Evolutionary conservation across 2,329 filamentous ascomycete species (phyloP).

Genomic region (Scytalidium lignicola): DNA sequence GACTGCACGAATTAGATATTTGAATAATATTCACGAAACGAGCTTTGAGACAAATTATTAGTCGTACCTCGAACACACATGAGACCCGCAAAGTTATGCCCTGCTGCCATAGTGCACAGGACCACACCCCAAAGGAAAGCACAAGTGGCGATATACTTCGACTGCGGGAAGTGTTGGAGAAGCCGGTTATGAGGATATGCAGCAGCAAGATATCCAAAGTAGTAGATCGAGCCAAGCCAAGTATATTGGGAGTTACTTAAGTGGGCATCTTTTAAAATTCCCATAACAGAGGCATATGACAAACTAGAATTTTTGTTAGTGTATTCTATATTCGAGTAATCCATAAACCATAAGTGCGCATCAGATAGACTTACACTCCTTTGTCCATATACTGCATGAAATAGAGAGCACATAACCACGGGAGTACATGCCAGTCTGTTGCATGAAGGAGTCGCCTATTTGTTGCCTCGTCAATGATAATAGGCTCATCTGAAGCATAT

Average conservation of each 20-base stretch:
- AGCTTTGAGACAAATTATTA: too few relatives aligned
- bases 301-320: neutral
- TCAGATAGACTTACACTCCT: neutral
- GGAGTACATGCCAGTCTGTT: constrained; percentile 1
- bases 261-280: constrained; percentile 30
- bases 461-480: neutral
- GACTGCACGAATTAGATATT: constrained; percentile 38
- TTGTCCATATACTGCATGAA: constrained; percentile 3
- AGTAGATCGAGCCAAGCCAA: constrained; percentile 38
- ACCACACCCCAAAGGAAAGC: constrained; percentile 53
- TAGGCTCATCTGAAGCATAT: neutral
- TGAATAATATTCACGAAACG: too few relatives aligned
- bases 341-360: neutral
- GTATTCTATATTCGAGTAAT: neutral
- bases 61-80: constrained; percentile 45
- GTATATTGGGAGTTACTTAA: constrained; percentile 36
- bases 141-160: constrained; percentile 54
- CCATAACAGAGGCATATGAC: constrained; percentile 37
- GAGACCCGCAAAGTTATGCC: constrained; percentile 51
- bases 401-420: constrained; percentile 1
- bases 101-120: constrained; percentile 55
- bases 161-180: constrained; percentile 48
- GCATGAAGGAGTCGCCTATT: neutral
- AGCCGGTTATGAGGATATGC: constrained; percentile 5
- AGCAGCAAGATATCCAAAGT: constrained; percentile 28